Conservation (phyloP, 2,329 filamentous ascomycete genomes). For the Ceratocystis diversiconidia region DNA sequence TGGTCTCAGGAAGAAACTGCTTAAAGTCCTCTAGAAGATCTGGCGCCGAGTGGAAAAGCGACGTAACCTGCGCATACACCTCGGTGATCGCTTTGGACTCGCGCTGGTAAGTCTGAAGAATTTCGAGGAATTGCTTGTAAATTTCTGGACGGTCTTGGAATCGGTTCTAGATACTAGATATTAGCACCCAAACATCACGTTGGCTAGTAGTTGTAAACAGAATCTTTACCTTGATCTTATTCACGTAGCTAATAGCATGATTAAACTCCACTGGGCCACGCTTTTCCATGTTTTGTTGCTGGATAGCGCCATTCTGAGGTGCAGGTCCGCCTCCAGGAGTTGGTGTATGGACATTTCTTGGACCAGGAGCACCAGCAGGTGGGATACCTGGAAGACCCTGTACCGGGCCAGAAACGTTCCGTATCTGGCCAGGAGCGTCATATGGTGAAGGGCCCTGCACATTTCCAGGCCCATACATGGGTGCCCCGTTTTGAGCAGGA, state of each 20-base stretch:
- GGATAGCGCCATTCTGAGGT: slow-evolving; percentile 45
- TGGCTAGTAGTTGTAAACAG: not conserved
- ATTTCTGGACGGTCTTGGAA: slow-evolving; percentile 95
- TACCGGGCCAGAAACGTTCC: slow-evolving; percentile 20
- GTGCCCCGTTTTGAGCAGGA: slow-evolving; percentile 37
- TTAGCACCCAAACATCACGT: not conserved
- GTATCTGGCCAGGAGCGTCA: slow-evolving; percentile 24
- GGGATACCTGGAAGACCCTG: slow-evolving; percentile 17
- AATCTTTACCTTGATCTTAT: slow-evolving; percentile 84
- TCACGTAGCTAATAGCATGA: slow-evolving; percentile 97
- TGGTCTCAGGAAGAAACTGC: slow-evolving; percentile 88
- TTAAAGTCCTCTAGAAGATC: slow-evolving; percentile 97
- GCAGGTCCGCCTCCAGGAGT: slow-evolving; percentile 43
- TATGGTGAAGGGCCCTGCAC: slow-evolving; percentile 21
- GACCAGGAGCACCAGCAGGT: slow-evolving; percentile 27
- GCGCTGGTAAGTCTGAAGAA: slow-evolving; percentile 92
- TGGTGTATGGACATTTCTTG: slow-evolving; percentile 44
- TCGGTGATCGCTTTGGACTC: slow-evolving; percentile 98
- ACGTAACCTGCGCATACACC: slow-evolving; percentile 92
- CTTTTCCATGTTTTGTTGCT: slow-evolving; percentile 57
- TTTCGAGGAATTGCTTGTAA: slow-evolving; percentile 98
- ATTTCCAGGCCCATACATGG: slow-evolving; percentile 30
- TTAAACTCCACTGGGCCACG: slow-evolving; percentile 96
- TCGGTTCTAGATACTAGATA: slow-evolving; percentile 53
- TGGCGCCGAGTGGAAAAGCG: slow-evolving; percentile 80